Conservation (phyloP, 1,284 basidiomycete genomes). For the Ceratobasidium sp. region DNA sequence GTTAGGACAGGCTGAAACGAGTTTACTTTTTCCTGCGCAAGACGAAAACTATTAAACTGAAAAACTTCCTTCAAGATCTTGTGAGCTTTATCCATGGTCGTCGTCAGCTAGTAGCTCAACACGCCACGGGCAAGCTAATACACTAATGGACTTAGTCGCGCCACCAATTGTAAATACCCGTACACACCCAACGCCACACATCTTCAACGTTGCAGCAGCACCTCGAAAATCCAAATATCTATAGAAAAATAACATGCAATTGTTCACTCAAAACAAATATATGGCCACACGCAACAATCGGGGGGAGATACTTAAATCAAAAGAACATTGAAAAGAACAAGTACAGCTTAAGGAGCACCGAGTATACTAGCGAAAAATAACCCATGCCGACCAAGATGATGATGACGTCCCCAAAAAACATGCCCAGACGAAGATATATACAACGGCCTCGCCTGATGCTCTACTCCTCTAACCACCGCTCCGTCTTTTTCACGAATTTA, state of each 20-base stretch:
- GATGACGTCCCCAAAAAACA: constrained; percentile 9
- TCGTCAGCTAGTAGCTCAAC: background rate
- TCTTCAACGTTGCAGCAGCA: background rate
- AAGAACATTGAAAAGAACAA: constrained; percentile 24
- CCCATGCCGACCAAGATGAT: constrained; percentile 17
- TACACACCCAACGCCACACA: background rate
- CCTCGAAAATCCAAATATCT: background rate
- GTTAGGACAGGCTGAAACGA: background rate
- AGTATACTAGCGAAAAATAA: constrained; percentile 24
- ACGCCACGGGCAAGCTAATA: background rate
- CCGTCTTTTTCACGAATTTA: constrained; percentile 90
- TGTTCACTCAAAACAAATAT: constrained; percentile 38
- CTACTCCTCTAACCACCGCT: constrained; percentile 84
- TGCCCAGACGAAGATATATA: constrained; percentile 22
- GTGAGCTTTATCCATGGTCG: constrained; percentile 43
- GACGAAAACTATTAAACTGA: constrained; percentile 37
- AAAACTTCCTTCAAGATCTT: constrained; percentile 41
- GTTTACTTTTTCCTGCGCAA: constrained; percentile 41
- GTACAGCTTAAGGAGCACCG: constrained; percentile 35
- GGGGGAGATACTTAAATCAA: constrained; percentile 2
- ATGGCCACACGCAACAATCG: constrained; percentile 16
- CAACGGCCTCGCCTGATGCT: constrained; percentile 36
- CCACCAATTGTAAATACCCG: constrained; percentile 12
- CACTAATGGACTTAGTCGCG: background rate
- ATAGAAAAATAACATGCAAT: constrained; percentile 30